Conservation (phyloP, 2,329 filamentous ascomycete species). For the Pseudogymnoascus sp. region DNA sequence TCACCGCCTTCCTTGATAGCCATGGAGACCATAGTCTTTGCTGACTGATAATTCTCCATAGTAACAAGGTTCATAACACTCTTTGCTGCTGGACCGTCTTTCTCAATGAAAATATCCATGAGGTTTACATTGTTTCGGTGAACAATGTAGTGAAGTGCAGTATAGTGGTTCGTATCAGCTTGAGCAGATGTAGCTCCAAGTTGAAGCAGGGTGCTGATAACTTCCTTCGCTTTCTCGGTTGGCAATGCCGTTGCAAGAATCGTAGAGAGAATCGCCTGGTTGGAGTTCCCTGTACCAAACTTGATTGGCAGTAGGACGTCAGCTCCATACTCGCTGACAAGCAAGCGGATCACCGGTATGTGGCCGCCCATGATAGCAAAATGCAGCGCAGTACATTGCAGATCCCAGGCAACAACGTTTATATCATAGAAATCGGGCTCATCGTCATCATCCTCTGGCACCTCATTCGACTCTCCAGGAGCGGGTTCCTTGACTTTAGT, state of each 20-base stretch:
- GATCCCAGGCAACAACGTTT: conserved; percentile 74
- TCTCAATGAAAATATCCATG: conserved; percentile 42
- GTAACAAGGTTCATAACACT: conserved; percentile 60
- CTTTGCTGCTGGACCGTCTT: conserved; percentile 53
- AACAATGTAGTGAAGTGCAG: conserved; percentile 59
- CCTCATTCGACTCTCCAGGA: conserved; percentile 23
- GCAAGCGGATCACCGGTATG: conserved; percentile 56
- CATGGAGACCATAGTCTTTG: conserved; percentile 46
- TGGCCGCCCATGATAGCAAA: conserved; percentile 70
- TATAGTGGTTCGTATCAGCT: conserved; percentile 57
- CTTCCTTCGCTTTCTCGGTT: conserved; percentile 53
- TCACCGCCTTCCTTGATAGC: conserved; percentile 50
- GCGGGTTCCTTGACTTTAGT: conserved; percentile 30
- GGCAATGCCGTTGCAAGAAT: conserved; percentile 61
- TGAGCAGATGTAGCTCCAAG: conserved; percentile 68
- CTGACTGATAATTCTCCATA: conserved; percentile 27
- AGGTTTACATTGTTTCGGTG: conserved; percentile 41
- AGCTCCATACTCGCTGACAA: conserved; percentile 69
- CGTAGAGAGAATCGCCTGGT: conserved; percentile 59
- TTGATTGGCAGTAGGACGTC: conserved; percentile 72
- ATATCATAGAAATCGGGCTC: conserved; percentile 76
- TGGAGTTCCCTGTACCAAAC: conserved; percentile 39
- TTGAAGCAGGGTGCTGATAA: conserved; percentile 56
- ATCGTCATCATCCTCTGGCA: conserved; percentile 50
- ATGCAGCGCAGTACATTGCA: conserved; percentile 65